A percentile compares a stretch with the other conserved stretches of the same genome.
Conservation (phyloP, 306 rosid species). For the Rosa persica region DNA sequence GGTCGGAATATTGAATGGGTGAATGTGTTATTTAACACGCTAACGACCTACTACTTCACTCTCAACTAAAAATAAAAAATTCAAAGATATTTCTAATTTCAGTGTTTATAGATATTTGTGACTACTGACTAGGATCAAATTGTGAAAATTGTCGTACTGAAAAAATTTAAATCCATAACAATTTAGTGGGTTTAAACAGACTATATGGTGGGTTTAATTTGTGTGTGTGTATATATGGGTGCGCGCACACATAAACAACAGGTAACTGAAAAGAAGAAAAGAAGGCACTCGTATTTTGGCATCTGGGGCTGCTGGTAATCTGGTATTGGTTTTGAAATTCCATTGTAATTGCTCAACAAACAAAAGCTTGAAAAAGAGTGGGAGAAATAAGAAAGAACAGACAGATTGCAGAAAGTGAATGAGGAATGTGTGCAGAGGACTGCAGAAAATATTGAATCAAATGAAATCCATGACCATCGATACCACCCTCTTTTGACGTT, state of each 20-base stretch:
- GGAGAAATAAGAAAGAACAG: neutral
- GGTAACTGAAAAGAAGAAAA: conserved; percentile 31
- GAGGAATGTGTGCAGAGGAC: neutral
- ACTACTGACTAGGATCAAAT: too few species aligned
- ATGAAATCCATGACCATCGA: neutral
- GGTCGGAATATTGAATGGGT: too few species aligned
- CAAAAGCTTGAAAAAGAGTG: neutral
- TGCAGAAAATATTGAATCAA: neutral
- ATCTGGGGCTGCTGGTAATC: conserved; percentile 6
- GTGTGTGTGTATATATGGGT: neutral
- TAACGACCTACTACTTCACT: too few species aligned
- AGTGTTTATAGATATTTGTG: too few species aligned
- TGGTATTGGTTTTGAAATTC: conserved; percentile 20
- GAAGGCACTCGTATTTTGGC: conserved; percentile 33
- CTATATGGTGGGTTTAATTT: neutral
- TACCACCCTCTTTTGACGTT: neutral
- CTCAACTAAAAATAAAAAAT: too few species aligned
- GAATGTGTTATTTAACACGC: too few species aligned
- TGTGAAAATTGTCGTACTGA: too few species aligned
- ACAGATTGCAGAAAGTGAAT: neutral
- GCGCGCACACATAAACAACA: neutral
- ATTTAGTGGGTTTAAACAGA: neutral
- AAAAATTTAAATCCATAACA: too few species aligned
- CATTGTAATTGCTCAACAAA: neutral
- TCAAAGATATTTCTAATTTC: too few species aligned